Conservation (phyloP, 371 early-diverging fungal genomes). For the Batkoa obscura region DNA sequence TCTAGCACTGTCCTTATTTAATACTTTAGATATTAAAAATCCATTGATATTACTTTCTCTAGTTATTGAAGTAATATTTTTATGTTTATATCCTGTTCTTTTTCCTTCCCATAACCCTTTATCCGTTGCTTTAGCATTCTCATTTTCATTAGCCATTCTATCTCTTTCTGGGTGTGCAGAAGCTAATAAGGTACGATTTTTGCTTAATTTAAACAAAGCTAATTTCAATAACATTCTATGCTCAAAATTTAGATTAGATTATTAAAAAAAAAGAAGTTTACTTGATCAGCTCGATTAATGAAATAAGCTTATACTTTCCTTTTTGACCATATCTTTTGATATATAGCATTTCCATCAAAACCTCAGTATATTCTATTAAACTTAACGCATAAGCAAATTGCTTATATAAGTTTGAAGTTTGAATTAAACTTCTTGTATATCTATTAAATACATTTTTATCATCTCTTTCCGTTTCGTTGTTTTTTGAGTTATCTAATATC, state of each 20-base stretch:
- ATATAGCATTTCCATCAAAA: slow-evolving; percentile 68
- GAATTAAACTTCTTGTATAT: slow-evolving; percentile 45
- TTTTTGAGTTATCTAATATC: slow-evolving; percentile 29
- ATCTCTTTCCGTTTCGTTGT: slow-evolving; percentile 13
- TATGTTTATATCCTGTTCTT: slow-evolving; percentile 19
- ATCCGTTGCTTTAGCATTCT: slow-evolving; percentile 11
- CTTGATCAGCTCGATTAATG: slow-evolving; percentile 54
- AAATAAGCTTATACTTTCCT: slow-evolving; percentile 41
- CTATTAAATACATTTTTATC: slow-evolving; percentile 21
- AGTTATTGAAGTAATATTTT: slow-evolving; percentile 23
- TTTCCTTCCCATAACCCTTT: slow-evolving; percentile 26
- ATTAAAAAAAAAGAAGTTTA: slow-evolving; percentile 13
- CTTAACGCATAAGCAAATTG: slow-evolving; percentile 39
- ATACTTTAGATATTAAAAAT: slow-evolving; percentile 37
- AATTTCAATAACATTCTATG: not conserved
- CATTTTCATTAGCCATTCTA: slow-evolving; percentile 30
- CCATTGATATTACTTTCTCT: slow-evolving; percentile 21
- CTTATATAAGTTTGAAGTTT: slow-evolving; percentile 25
- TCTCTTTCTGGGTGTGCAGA: slow-evolving; percentile 48
- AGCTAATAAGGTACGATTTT: slow-evolving; percentile 16
- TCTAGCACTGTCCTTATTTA: slow-evolving; percentile 34
- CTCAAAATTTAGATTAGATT: not conserved
- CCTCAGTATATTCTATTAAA: slow-evolving; percentile 54
- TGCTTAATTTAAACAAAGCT: slow-evolving; percentile 3
- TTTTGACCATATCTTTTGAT: slow-evolving; percentile 42